Evolutionary conservation across 257 asterid species (phyloP).

Genomic region (Penstemon newberryi): DNA sequence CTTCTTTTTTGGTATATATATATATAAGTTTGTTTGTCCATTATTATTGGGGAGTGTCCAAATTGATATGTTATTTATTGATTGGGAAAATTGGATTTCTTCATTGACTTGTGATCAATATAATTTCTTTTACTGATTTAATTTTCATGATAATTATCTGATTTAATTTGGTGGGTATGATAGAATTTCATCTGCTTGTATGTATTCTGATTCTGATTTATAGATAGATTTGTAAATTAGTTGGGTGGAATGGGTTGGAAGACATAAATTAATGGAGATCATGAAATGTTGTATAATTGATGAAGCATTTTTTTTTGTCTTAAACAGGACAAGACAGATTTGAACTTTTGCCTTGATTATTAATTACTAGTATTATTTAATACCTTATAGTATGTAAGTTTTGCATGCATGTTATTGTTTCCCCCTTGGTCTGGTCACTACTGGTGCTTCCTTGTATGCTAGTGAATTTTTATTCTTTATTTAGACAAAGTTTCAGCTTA

Average conservation of each 20-base stretch:
- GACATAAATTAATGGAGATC: neutral
- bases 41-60: neutral
- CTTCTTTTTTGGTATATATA: neutral
- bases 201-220: no score
- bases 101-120: neutral
- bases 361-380: neutral
- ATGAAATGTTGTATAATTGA: neutral
- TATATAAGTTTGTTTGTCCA: neutral
- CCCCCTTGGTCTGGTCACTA: no score
- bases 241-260: neutral
- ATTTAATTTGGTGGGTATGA: neutral
- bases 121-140: neutral
- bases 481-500: neutral
- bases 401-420: no score
- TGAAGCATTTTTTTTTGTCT: constrained; percentile 1
- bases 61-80: neutral
- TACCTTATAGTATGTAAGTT: neutral
- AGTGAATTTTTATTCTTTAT: neutral
- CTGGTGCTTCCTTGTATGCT: neutral
- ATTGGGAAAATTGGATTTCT: neutral
- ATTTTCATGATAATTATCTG: neutral
- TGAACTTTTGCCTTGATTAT: constrained; percentile 21
- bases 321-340: constrained; percentile 18
- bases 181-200: neutral
- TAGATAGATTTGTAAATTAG: no score